phyloP scores from a whole-genome alignment of 1,284 basidiomycete genomes.

The Rhodotorula sp. region DNA sequence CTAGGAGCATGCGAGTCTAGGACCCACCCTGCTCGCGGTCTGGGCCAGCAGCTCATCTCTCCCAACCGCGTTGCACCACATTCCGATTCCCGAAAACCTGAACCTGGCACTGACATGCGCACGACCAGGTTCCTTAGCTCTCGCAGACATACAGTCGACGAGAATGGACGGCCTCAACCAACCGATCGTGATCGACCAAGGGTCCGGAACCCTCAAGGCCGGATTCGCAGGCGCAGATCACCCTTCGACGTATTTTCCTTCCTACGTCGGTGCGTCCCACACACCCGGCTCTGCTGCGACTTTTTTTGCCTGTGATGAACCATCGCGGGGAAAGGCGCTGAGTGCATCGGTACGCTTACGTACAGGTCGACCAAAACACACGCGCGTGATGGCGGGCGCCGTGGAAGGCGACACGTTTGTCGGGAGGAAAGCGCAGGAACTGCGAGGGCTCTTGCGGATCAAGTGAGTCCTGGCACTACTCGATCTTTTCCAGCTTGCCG shows the following conservation, averaged over 20 bases:
- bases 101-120: neutral
- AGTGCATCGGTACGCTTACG: too few species aligned
- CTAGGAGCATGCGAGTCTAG: too few species aligned
- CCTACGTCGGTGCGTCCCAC: conserved; percentile 68
- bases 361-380: conserved; percentile 87
- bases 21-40: too few species aligned
- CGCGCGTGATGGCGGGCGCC: conserved; percentile 90
- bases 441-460: conserved; percentile 88
- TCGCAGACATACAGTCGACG: neutral
- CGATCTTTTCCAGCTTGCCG: too few species aligned
- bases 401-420: conserved; percentile 92
- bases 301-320: conserved; percentile 32
- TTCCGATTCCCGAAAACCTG: too few species aligned
- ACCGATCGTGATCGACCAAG: conserved; percentile 67
- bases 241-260: conserved; percentile 96
- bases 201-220: conserved; percentile 94
- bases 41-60: too few species aligned
- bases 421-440: conserved; percentile 87
- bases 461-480: conserved; percentile 17
- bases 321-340: neutral
- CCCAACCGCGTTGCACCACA: too few species aligned
- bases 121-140: neutral
- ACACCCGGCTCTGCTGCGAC: neutral
- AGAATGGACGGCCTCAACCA: conserved; percentile 37
- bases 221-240: conserved; percentile 97